These are phyloP conservation scores for Ceratobasidium sp. DNA, from an alignment of 1,284 basidiomycete genomes.

Conservation along the genomic window DNA sequence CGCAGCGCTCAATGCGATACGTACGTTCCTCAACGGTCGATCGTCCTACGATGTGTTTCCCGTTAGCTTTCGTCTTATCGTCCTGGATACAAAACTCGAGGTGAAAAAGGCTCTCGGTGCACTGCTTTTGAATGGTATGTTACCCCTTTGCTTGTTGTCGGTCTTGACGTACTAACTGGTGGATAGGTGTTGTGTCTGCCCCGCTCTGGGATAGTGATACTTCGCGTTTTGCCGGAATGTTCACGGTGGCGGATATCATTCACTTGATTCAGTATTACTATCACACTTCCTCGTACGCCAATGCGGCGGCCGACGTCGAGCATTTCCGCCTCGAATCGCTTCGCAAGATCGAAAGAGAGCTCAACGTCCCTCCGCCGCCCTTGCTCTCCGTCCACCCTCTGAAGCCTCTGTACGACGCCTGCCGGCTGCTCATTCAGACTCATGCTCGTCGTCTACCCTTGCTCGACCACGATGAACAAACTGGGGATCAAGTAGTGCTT, in stretches of 20 bases:
- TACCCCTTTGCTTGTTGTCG: conserved; percentile 4
- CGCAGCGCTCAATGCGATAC: conserved; percentile 80
- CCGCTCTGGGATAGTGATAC: conserved; percentile 97
- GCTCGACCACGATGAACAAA: conserved; percentile 93
- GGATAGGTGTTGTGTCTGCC: conserved; percentile 92
- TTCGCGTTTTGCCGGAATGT: conserved; percentile 93
- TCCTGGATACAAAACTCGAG: conserved; percentile 93
- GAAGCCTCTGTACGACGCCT: conserved; percentile 90
- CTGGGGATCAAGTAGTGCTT: conserved; percentile 94
- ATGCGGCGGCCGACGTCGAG: conserved; percentile 91
- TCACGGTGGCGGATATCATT: conserved; percentile 95
- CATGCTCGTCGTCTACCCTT: conserved; percentile 95
- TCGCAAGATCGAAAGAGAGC: conserved; percentile 92
- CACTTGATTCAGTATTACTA: conserved; percentile 98
- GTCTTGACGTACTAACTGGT: conserved; percentile 19
- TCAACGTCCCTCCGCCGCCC: conserved; percentile 93
- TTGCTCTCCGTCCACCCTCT: conserved; percentile 90
- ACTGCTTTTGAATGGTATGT: conserved; percentile 85
- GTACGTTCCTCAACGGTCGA: conserved; percentile 85
- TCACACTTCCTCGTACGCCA: conserved; percentile 86
- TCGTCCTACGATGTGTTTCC: conserved; percentile 96
- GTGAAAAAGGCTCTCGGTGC: conserved; percentile 94
- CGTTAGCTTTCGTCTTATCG: conserved; percentile 95
- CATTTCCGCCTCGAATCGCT: conserved; percentile 90
- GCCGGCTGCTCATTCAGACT: conserved; percentile 91